phyloP scores from a whole-genome alignment of 169 alveolate species.

The Fabrea salina region DNA sequence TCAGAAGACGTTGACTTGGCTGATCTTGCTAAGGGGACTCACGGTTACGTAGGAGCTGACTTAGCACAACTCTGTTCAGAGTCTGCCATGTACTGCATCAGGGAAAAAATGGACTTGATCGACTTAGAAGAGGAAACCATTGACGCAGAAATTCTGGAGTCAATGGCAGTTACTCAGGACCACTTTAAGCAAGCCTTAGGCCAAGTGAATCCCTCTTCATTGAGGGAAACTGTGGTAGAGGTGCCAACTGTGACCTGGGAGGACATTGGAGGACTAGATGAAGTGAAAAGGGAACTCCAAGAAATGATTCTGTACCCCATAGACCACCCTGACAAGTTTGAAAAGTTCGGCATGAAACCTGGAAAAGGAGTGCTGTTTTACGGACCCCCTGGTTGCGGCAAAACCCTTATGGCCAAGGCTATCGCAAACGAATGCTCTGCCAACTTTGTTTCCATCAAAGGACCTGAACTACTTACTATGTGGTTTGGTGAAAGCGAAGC shows the following conservation, averaged over 20 bases:
- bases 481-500: constrained; percentile 99
- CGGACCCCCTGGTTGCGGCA: constrained; percentile 99
- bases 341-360: constrained; percentile 98
- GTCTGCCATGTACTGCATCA: constrained; percentile 97
- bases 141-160: constrained; percentile 97
- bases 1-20: constrained; percentile 97
- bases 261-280: constrained; percentile 99
- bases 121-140: constrained; percentile 98
- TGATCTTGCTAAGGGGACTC: constrained; percentile 98
- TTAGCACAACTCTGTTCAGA: constrained; percentile 97
- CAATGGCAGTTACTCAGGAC: constrained; percentile 98
- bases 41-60: constrained; percentile 99
- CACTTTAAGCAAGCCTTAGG: constrained; percentile 97
- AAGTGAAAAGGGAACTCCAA: constrained; percentile 92
- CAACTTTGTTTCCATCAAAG: constrained; percentile 97
- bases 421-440: constrained; percentile 99
- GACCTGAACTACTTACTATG: constrained; percentile 99
- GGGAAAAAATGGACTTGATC: constrained; percentile 99
- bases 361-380: constrained; percentile 99
- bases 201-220: constrained; percentile 95
- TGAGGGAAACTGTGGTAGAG: constrained; percentile 98
- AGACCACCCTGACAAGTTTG: constrained; percentile 98
- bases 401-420: constrained; percentile 99
- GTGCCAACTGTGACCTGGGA: constrained; percentile 99
- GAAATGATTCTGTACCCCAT: constrained; percentile 97